Percentiles rank a stretch among this genome's conserved stretches.
Conservation (phyloP, 345 rosid species). For the Populus pruinosa region DNA sequence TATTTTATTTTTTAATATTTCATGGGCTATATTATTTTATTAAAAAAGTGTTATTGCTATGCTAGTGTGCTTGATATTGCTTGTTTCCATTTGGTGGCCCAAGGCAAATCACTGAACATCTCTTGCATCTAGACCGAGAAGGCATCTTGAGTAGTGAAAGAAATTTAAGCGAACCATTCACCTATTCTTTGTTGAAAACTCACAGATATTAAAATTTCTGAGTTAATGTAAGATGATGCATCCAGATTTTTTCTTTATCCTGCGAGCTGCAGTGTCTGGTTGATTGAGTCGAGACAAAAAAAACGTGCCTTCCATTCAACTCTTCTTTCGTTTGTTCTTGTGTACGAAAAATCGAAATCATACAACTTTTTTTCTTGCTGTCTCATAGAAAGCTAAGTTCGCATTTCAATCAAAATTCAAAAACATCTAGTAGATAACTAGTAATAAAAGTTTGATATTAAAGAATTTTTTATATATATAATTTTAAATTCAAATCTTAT, state of each 20-base stretch:
- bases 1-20: too few relatives aligned
- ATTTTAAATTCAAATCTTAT: too few relatives aligned
- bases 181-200: not conserved
- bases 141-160: not conserved
- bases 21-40: too few relatives aligned
- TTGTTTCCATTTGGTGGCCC: not conserved
- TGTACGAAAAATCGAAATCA: not conserved
- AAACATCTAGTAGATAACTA: too few relatives aligned
- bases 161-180: not conserved
- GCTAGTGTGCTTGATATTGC: not conserved
- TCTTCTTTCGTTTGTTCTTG: not conserved
- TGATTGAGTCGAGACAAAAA: not conserved
- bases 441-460: rapidly evolving
- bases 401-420: not conserved
- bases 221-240: not conserved
- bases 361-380: not conserved
- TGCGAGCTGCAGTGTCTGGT: too few relatives aligned
- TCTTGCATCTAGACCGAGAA: not conserved
- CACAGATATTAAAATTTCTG: not conserved
- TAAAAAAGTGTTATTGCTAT: too few relatives aligned
- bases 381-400: not conserved
- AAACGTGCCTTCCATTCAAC: not conserved
- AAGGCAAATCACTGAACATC: not conserved
- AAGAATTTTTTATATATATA: rapidly evolving
- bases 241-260: not conserved